These are phyloP conservation scores for Xylona heveae DNA, from an alignment of 495 filamentous ascomycete genomes.

Conservation along the genomic window DNA sequence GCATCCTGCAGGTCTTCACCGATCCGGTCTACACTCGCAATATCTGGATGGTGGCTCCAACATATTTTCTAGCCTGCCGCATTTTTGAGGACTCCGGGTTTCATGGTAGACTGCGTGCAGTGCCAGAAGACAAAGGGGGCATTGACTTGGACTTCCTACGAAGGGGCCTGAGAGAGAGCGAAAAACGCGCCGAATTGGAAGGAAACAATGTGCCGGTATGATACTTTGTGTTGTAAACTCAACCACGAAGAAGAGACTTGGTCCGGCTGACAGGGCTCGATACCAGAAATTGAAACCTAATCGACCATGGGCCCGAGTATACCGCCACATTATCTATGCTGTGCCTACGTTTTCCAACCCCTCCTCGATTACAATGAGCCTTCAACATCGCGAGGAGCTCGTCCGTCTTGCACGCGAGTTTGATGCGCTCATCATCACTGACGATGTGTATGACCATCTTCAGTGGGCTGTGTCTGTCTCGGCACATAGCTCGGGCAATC, in stretches of 20 bases:
- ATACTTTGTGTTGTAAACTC: no score
- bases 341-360: conserved; percentile 75
- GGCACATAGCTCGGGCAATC: conserved; percentile 2
- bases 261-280: conserved; percentile 6
- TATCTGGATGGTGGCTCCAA: conserved; percentile 63
- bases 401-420: conserved; percentile 46
- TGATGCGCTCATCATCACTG: conserved; percentile 59
- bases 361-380: conserved; percentile 48
- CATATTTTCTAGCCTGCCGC: conserved; percentile 56
- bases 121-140: conserved; percentile 57
- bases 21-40: conserved; percentile 54
- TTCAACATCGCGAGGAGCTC: conserved; percentile 34
- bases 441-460: conserved; percentile 84
- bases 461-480: conserved; percentile 36
- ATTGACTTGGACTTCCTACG: conserved; percentile 40
- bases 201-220: conserved; percentile 12
- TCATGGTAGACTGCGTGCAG: conserved; percentile 31
- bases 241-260: conserved; percentile 16
- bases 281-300: conserved; percentile 10
- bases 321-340: conserved; percentile 65
- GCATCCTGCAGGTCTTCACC: conserved; percentile 49
- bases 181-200: conserved; percentile 10
- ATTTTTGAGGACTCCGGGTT: conserved; percentile 69
- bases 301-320: conserved; percentile 34
- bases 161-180: conserved; percentile 18